Base-by-base conservation (phyloP, 805 yeast genomes). In the Ascoidea tarda region DNA sequence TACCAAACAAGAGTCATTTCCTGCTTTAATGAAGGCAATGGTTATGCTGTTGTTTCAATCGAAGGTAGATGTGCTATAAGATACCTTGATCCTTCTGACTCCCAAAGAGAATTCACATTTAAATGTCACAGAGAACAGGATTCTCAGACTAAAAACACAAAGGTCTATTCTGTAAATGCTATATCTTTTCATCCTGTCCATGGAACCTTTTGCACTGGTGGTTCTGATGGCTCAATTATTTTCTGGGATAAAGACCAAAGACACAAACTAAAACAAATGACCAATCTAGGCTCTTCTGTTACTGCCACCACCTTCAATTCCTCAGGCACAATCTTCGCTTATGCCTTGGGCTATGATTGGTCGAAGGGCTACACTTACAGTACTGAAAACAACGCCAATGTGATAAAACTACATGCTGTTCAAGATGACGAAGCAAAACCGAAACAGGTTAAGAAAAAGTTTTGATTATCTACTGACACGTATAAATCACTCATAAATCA, bases 51-150 rank as follows among this genome's bases (percentile, higher is more conserved):
- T 50, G 98, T 96, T 5, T 84, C 96, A 5, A 79, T 91, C 49
- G 99, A 93, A 69, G 98, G 98, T 42, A 77, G 99, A 59, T 88
- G 98, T 69, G 95, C 96, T 12, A 82, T 93, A 60, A 96, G 88
- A 64, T 93, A 90, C 65, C 80, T 91, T 52, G 95, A 87, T 61
- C 96, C 87, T 31, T 74, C 74, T 51, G 88, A 84, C 60, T 95
- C 84, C 62, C 74, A 75, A 53, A 65, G 66, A 44, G 93, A 93
- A 2, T 93, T 91, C 66, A 83, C 96, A 5, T 93, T 93, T 77
- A 87, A 87, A 65, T 93, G 99, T 68, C 99, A 93, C 65, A 79
- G 99, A 60, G 28, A 21, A 21, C 28, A 21, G 28, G 88, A 84
- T 62, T 70, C 74, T 44, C 75, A 81, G 47, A 69, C 77, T 0